Evolutionary conservation across 2,329 filamentous ascomycete genomes (phyloP), one percentile per base, ranked within the genome.

Genomic region (Paecilomyces niveus): DNA sequence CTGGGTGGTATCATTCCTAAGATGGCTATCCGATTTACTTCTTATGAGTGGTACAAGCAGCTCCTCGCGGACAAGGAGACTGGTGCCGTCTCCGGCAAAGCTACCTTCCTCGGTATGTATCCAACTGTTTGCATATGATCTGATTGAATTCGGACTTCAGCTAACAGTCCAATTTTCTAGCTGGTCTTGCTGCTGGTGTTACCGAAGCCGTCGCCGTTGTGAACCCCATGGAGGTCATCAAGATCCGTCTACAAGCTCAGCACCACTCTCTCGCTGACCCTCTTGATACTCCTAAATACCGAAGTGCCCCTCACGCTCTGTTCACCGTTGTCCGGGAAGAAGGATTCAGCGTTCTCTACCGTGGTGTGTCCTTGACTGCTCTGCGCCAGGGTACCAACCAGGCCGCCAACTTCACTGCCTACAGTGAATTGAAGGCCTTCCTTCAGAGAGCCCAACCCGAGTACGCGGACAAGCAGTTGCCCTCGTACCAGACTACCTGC

Each of bases 1-100:
- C 76, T 97, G 59, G 97, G 92, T 24, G 94, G 94, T 65, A 99
- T 99, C 74, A 86, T 99, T 22, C 94, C 94, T 57, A 99, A 99
- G 79, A 99, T 99, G 94, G 94, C 94, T 61, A 99, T 97, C 74
- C 90, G 94, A 45, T 99, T 99, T 79, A 96, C 93, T 54, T 96
- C 90, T 57, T 99, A 97, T 76, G 94, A 97, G 76, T 86, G 85
- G 72, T 99, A 97, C 78, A 97, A 97, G 84, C 86, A 91, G 72
- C 62, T 89, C 61, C 81, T 97, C 24, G 86, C 90, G 51, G 82
- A 90, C 74, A 78, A 84, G 64, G 70, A 85, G 58, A 85, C 86
- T 2, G 89, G 90, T 51, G 70, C 73, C 31, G 83, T 96, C 54
- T 85, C 84, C 31, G 88, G 89, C 54, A 82, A 83, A 65, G 84